Percentiles rank a stretch among this genome's conserved stretches.
phyloP scores from a whole-genome alignment of 2,329 filamentous ascomycete species.

The Fusarium hainanense region DNA sequence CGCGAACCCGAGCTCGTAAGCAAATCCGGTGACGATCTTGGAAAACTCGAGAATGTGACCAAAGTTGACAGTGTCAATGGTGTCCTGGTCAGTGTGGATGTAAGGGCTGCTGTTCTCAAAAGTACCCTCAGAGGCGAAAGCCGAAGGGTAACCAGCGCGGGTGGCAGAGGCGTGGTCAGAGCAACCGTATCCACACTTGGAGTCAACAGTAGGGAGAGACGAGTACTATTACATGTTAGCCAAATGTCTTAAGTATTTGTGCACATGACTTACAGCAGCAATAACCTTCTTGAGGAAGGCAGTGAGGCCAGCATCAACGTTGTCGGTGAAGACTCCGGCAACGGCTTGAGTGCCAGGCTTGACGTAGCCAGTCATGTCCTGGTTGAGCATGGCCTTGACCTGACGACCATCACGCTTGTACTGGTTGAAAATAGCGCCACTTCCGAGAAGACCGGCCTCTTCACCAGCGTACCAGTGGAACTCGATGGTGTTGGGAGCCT shows the following conservation, averaged over 20 bases:
- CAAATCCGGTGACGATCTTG: slow-evolving; percentile 59
- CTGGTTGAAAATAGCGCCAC: slow-evolving; percentile 62
- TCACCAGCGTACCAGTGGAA: slow-evolving; percentile 91
- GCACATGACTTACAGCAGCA: slow-evolving; percentile 24
- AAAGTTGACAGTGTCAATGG: slow-evolving; percentile 75
- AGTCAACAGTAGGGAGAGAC: slow-evolving; percentile 57
- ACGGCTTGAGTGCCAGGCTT: slow-evolving; percentile 44
- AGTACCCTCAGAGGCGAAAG: slow-evolving; percentile 71
- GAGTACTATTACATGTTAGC: slow-evolving; percentile 44
- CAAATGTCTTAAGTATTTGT: rapidly evolving
- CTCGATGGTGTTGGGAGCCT: slow-evolving; percentile 77
- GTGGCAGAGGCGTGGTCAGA: slow-evolving; percentile 71
- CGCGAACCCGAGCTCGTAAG: slow-evolving; percentile 66
- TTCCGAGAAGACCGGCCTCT: slow-evolving; percentile 81
- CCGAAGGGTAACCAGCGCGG: slow-evolving; percentile 72
- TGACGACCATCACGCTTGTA: slow-evolving; percentile 50
- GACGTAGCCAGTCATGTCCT: slow-evolving; percentile 58
- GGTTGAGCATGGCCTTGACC: slow-evolving; percentile 57
- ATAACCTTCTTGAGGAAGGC: slow-evolving; percentile 54
- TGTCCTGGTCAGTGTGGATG: slow-evolving; percentile 80
- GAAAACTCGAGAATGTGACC: slow-evolving; percentile 75
- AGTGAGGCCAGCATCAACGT: slow-evolving; percentile 51
- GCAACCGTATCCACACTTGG: slow-evolving; percentile 67
- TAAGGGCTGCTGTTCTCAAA: slow-evolving; percentile 72
- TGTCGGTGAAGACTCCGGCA: slow-evolving; percentile 56